Evolutionary conservation across 2,329 filamentous ascomycete genomes (phyloP), one percentile per base, ranked within the genome.

Genomic region (Hypocrella siamensis): DNA sequence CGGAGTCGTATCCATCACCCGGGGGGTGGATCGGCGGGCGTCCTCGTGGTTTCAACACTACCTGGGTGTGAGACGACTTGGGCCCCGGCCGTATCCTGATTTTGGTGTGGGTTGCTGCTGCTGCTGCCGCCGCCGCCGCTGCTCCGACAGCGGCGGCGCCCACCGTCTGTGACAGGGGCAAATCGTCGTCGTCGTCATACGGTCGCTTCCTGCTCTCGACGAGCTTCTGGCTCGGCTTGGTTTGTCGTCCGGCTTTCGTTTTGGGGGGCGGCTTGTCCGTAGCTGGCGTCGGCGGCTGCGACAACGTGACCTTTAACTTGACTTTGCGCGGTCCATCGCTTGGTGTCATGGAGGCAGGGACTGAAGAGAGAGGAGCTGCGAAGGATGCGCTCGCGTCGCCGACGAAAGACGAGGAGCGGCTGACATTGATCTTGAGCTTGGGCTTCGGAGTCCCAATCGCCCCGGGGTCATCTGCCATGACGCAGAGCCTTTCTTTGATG

Each of bases 1-100:
- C 90, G 3, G 86, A 94, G 51, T 98, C 90, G 55, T 96, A 98
- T 6, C 88, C 90, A 34, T 93, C 84, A 31, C 90, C 90, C 2
- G 73, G 70, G 5, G 75, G 75, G 40, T 82, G 70, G 19, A 69
- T 61, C 6, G 81, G 78, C 2, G 71, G 65, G 39, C 74, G 69
- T n/a, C 77, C 78, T 43, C 76, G 73, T 30, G 72, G 62, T 45
- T 75, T 78, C 35, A 82, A 49, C 28, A 60, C 54, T 15, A 61
- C 38, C 30, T 58, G 52, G 27, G 53, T 57, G 35, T 38, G 49
- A 33, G 42, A 49, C 30, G 44, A 40, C 33, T 63, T 53, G 15
- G 54, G 46, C 16, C 54, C 60, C 28, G 48, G 46, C 26, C 55
- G 52, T 29, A 71, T 58, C 48, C 68, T 75, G 34, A 74, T 66